Percentiles rank a stretch among this genome's conserved stretches.
phyloP scores from a whole-genome alignment of 805 yeast genomes.

The Yamadazyma nakazawae region DNA sequence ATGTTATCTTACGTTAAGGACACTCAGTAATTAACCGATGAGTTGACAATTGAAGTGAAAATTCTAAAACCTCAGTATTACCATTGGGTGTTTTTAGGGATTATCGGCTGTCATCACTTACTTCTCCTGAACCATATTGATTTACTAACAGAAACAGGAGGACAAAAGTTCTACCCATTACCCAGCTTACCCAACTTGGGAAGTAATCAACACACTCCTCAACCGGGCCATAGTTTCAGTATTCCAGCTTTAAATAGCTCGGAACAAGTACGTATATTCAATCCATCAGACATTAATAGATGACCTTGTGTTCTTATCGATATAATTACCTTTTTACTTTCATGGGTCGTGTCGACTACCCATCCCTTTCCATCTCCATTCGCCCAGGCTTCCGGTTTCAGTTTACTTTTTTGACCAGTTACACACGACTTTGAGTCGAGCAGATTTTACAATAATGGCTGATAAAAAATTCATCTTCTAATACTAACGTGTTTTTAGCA shows the following conservation, averaged over 20 bases:
- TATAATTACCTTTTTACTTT: background rate
- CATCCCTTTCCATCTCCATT: background rate
- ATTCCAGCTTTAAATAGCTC: slow-evolving; percentile 45
- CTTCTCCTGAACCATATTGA: background rate
- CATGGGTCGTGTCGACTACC: background rate
- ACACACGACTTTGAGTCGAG: slow-evolving; percentile 10
- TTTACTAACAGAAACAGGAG: slow-evolving; percentile 27
- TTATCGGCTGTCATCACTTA: background rate
- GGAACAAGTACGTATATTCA: slow-evolving; percentile 23
- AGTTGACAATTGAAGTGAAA: background rate
- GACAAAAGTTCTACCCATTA: slow-evolving; percentile 46
- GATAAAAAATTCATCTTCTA: background rate
- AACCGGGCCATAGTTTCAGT: slow-evolving; percentile 44
- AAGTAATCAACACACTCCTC: slow-evolving; percentile 32
- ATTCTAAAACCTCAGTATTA: background rate
- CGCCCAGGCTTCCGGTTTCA: slow-evolving; percentile 6
- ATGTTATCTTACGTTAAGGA: slow-evolving; percentile 20
- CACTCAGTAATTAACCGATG: background rate
- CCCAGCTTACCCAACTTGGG: slow-evolving; percentile 52
- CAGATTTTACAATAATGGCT: background rate
- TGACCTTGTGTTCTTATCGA: background rate
- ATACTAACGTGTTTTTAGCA: slow-evolving; percentile 13
- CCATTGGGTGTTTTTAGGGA: background rate
- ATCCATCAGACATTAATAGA: background rate
- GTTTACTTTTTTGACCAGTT: slow-evolving; percentile 21